Base-by-base conservation (phyloP, 495 filamentous ascomycete genomes). In the Trichoderma gamsii region DNA sequence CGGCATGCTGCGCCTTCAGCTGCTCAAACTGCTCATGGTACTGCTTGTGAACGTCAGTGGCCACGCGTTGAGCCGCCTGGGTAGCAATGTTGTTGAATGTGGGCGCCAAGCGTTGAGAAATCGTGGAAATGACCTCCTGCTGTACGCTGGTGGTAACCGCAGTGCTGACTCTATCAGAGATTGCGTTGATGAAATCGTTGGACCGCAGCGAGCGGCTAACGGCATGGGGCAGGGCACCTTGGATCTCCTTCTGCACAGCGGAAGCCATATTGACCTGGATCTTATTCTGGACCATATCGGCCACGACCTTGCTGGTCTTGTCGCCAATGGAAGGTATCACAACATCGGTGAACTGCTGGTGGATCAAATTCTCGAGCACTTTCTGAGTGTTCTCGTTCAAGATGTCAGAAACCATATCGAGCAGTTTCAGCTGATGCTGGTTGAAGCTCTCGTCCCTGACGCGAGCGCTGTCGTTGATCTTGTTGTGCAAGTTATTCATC, bases 321-420 rank as follows among this genome's bases (percentile, higher is more conserved):
- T 75, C 72, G 32, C 81, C 76, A 6, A 89, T 73, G 65, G 72
- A 72, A 3, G 89, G 88, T 59, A 90, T 76, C 61, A 92, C 89
- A 21, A 80, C 81, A 44, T 83, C 78, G 71, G 89, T 82, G 70
- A 94, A 91, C 74, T 85, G 87, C 52, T 80, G 77, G 32, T 81
- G 83, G 65, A 97, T 85, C 67, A 96, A 89, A 35, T 84, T 85
- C 32, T 85, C 79, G 41, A 97, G 82, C 29, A 88, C 89, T 71
- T 88, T 85, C 75, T 97, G 92, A 38, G 96, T 91, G 70, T 97
- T 98, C 61, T 95, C 89, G 23, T 92, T 90, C 23, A 99, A 82
- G 15, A 95, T 94, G 65, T 85, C 88, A 1, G 92, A 95, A 11
- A 99, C 91, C 56, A 97, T 82, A 25, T 92, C 90, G 65, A 99